These are phyloP conservation scores for Kazachstania sp. DNA, from an alignment of 1,139 yeast species.

Conservation along the genomic window DNA sequence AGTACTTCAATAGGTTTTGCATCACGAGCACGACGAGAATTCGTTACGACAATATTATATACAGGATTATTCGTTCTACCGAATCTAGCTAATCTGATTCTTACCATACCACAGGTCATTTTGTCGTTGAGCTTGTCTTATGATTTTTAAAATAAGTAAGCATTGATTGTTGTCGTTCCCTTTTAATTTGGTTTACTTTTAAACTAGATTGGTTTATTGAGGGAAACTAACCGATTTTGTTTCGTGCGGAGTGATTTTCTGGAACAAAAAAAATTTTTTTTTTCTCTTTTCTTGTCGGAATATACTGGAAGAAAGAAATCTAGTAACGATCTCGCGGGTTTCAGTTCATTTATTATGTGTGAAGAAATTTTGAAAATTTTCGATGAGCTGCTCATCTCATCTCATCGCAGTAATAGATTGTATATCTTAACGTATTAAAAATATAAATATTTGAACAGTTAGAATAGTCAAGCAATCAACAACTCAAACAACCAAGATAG, in stretches of 20 bases:
- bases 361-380: neutral
- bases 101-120: conserved; percentile 41
- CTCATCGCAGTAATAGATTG: conserved; percentile 18
- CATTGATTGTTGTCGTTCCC: no score
- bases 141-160: no score
- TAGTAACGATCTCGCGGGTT: no score
- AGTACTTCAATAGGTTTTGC: conserved; percentile 87
- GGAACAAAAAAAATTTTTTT: no score
- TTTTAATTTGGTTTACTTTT: neutral
- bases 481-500: neutral
- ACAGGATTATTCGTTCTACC: conserved; percentile 85
- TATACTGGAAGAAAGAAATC: no score
- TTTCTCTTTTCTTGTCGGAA: no score
- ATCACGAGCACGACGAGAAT: conserved; percentile 61
- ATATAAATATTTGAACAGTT: neutral
- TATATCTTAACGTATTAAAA: neutral
- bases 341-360: no score
- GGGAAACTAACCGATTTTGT: no score
- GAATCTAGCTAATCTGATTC: conserved; percentile 85
- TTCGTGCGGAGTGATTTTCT: neutral
- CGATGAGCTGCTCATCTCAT: conserved; percentile 15
- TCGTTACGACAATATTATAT: conserved; percentile 86
- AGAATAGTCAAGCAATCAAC: neutral
- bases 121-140: neutral
- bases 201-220: neutral